These are phyloP conservation scores for Deakozyma indianensis DNA, from an alignment of 805 yeast genomes.

Conservation along the genomic window DNA sequence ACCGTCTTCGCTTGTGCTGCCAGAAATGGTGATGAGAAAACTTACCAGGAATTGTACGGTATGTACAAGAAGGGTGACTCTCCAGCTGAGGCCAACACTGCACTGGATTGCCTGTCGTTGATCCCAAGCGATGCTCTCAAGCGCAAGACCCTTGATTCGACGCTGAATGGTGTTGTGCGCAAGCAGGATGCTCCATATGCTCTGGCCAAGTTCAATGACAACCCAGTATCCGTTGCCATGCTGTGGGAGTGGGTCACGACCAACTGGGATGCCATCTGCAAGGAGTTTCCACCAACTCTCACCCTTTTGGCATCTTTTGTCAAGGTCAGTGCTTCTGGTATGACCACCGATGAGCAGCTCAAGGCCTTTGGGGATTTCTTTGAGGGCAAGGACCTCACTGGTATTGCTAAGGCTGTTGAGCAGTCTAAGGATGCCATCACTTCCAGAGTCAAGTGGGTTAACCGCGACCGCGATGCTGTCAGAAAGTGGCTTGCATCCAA, in stretches of 20 bases:
- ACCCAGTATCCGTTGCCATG: constrained; percentile 49
- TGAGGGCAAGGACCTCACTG: constrained; percentile 31
- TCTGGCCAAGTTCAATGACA: constrained; percentile 54
- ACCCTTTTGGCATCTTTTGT: constrained; percentile 71
- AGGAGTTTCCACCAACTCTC: constrained; percentile 65
- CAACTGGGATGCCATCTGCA: constrained; percentile 59
- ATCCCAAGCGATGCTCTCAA: constrained; percentile 39
- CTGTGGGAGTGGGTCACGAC: constrained; percentile 59
- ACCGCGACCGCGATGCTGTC: constrained; percentile 30
- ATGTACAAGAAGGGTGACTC: constrained; percentile 48
- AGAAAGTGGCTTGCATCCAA: constrained; percentile 26
- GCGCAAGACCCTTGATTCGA: constrained; percentile 38
- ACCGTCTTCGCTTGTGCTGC: constrained; percentile 56
- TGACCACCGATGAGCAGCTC: constrained; percentile 40
- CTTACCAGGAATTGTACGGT: constrained; percentile 46
- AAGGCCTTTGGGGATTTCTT: constrained; percentile 39
- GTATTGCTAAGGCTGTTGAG: constrained; percentile 41
- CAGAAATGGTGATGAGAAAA: constrained; percentile 42
- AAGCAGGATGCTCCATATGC: constrained; percentile 66
- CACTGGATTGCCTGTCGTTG: constrained; percentile 55
- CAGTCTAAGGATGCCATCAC: constrained; percentile 44
- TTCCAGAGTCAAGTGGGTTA: constrained; percentile 36
- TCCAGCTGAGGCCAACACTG: constrained; percentile 54
- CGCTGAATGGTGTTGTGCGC: constrained; percentile 46
- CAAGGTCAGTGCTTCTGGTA: constrained; percentile 42